phyloP scores from a whole-genome alignment of 352 stramenopile genomes.

The Phytophthora capsici region DNA sequence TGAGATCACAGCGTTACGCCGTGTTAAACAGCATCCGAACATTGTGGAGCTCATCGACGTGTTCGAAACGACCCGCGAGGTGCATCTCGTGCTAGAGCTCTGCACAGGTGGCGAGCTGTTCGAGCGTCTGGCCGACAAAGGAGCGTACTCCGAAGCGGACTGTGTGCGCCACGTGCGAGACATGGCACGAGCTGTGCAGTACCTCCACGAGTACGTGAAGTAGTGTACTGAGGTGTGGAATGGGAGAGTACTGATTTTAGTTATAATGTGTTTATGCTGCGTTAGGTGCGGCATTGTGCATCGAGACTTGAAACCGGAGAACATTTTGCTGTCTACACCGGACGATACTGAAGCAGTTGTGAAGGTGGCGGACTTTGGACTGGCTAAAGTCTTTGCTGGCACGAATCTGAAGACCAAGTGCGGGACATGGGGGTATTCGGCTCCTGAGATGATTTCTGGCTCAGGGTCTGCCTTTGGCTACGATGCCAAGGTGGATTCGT shows the following conservation, averaged over 20 bases:
- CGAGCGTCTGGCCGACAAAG: constrained; percentile 78
- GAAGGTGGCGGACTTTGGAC: constrained; percentile 86
- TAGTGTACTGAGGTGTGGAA: too few species aligned
- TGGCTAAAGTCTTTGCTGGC: constrained; percentile 82
- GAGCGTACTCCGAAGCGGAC: constrained; percentile 83
- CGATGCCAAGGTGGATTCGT: constrained; percentile 87
- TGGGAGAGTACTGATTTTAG: neutral
- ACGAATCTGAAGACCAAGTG: constrained; percentile 83
- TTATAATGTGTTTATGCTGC: constrained; percentile 3
- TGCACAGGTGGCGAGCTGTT: constrained; percentile 87
- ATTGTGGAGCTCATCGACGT: constrained; percentile 85
- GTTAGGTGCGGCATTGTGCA: constrained; percentile 80
- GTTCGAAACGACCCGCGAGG: constrained; percentile 80
- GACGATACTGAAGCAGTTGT: constrained; percentile 67
- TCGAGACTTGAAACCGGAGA: constrained; percentile 86
- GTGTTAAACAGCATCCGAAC: constrained; percentile 70
- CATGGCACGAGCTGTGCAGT: constrained; percentile 74
- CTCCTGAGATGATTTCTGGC: constrained; percentile 86
- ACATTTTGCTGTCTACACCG: constrained; percentile 76
- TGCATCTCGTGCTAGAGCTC: constrained; percentile 82
- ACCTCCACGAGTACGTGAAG: constrained; percentile 65
- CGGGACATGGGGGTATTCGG: constrained; percentile 83
- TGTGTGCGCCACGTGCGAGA: constrained; percentile 76
- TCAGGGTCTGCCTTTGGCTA: constrained; percentile 76
- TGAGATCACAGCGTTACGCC: constrained; percentile 68